Conservation (phyloP, 495 filamentous ascomycete species). For the Neurospora sp. region DNA sequence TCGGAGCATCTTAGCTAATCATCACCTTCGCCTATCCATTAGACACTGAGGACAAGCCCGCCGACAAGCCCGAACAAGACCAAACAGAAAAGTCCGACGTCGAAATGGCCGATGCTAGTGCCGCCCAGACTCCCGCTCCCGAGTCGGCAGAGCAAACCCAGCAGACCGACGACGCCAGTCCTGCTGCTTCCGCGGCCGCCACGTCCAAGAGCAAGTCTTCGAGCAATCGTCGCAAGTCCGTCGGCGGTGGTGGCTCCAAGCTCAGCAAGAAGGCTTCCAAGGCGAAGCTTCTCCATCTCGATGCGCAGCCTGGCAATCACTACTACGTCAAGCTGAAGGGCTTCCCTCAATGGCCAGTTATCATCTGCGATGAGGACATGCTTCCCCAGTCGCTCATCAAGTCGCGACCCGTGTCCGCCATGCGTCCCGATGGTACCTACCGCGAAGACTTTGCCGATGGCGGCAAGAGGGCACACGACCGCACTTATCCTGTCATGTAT, state of each 20-base stretch:
- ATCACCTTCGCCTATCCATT: not conserved
- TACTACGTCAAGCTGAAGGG: conserved; percentile 83
- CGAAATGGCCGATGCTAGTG: conserved; percentile 25
- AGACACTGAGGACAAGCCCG: not conserved
- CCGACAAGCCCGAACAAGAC: conserved; percentile 7
- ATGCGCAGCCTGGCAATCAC: conserved; percentile 77
- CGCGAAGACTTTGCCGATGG: conserved; percentile 73
- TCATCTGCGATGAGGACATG: conserved; percentile 88
- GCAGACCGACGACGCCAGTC: conserved; percentile 13
- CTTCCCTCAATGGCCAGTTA: conserved; percentile 80
- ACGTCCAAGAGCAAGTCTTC: conserved; percentile 34
- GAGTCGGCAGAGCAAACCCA: conserved; percentile 17
- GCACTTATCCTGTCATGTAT: conserved; percentile 90
- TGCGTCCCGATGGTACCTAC: conserved; percentile 68
- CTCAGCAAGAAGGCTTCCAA: conserved; percentile 75
- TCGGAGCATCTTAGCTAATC: conserved; percentile 9
- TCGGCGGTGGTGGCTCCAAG: conserved; percentile 58
- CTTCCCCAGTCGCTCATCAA: conserved; percentile 61
- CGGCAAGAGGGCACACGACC: conserved; percentile 68
- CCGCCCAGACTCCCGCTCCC: conserved; percentile 16
- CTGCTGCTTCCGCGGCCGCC: conserved; percentile 15
- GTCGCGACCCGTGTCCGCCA: conserved; percentile 70
- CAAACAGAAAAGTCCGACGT: conserved; percentile 21
- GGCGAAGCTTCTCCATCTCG: conserved; percentile 55
- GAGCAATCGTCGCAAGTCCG: conserved; percentile 51